These are phyloP conservation scores for Stagonosporopsis chrysanthemi DNA, from an alignment of 2,329 filamentous ascomycete genomes.

Conservation along the genomic window DNA sequence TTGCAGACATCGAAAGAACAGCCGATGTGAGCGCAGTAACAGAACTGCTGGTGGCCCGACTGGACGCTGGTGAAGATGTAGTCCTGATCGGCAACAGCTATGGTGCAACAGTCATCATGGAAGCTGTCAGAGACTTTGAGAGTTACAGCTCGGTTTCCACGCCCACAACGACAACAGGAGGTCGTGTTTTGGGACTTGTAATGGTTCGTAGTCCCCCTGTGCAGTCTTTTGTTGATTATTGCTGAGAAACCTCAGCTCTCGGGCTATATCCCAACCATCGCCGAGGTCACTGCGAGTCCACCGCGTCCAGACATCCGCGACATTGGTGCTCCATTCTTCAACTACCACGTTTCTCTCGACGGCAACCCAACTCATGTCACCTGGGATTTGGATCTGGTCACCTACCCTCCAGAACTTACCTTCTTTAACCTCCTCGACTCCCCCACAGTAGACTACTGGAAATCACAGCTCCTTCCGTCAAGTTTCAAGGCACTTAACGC, in stretches of 20 bases:
- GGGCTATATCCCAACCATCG: conserved; percentile 33
- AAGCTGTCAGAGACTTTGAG: conserved; percentile 33
- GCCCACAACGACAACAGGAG: neutral
- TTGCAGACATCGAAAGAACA: conserved; percentile 16
- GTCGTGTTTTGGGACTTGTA: conserved; percentile 30
- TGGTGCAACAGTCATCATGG: conserved; percentile 35
- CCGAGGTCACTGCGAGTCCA: conserved; percentile 23
- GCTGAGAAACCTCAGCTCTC: conserved; percentile 18
- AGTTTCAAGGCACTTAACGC: conserved; percentile 33
- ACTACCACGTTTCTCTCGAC: conserved; percentile 18
- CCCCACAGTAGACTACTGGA: conserved; percentile 14
- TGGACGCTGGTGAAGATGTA: conserved; percentile 29
- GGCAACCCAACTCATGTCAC: conserved; percentile 17
- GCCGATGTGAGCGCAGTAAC: conserved; percentile 30
- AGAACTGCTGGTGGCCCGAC: conserved; percentile 15
- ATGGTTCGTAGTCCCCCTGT: conserved; percentile 7
- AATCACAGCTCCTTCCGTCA: conserved; percentile 23
- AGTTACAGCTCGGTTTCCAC: neutral
- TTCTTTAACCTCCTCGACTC: conserved; percentile 37
- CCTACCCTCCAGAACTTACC: conserved; percentile 22
- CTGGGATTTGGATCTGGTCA: conserved; percentile 21
- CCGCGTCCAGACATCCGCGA: conserved; percentile 24
- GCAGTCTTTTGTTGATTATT: too few species aligned
- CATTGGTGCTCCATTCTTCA: conserved; percentile 30
- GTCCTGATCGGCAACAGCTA: conserved; percentile 42